Evolutionary conservation across 2,329 filamentous ascomycete species (phyloP).

Genomic region (Microascus cirrosus): DNA sequence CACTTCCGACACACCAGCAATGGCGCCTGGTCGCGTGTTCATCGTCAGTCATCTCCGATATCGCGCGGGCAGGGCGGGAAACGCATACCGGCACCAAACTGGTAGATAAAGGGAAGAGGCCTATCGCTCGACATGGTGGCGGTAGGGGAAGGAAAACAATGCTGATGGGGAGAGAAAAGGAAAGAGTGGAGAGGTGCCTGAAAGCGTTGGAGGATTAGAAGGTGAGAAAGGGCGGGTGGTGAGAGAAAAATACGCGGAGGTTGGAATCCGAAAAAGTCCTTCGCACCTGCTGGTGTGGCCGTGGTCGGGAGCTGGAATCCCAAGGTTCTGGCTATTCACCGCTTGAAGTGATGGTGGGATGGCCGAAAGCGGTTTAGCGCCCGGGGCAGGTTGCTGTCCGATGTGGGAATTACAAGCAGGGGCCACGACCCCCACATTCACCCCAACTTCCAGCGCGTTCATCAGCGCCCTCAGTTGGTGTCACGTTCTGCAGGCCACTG

Average conservation of each 20-base stretch:
- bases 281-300: neutral
- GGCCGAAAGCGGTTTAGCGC: neutral
- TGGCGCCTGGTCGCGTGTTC: slow-evolving; percentile 49
- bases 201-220: neutral
- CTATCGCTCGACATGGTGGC: slow-evolving; percentile 50
- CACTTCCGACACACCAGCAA: slow-evolving; percentile 96
- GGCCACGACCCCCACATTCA: neutral
- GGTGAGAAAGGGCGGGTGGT: neutral
- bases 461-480: too few relatives aligned
- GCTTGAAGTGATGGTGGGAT: neutral
- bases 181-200: neutral
- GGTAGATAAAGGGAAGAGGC: slow-evolving; percentile 85
- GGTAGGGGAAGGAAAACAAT: neutral
- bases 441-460: neutral
- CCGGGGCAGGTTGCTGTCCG: neutral
- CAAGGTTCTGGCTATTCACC: neutral
- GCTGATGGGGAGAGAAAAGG: neutral
- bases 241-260: neutral
- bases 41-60: slow-evolving; percentile 16
- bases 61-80: slow-evolving; percentile 9
- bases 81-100: slow-evolving; percentile 76
- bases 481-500: too few relatives aligned
- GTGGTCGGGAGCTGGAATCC: neutral
- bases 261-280: neutral
- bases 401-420: neutral